Evolutionary conservation across 1,139 yeast genomes (phyloP).

Genomic region (Suhomyces panamericanus): DNA sequence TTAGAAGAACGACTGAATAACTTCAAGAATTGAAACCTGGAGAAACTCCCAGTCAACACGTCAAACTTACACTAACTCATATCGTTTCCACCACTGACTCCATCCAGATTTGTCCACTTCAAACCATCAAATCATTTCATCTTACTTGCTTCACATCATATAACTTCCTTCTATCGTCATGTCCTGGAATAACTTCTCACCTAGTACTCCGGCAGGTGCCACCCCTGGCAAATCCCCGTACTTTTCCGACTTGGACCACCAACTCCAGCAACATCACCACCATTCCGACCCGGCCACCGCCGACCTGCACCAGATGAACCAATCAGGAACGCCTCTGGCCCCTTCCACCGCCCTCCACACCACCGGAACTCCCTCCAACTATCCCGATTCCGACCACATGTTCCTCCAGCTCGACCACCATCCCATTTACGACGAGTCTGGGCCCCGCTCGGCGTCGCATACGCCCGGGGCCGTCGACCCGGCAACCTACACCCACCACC

Average conservation of each 20-base stretch:
- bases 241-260: constrained; percentile 13
- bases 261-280: constrained; percentile 9
- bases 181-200: constrained; percentile 22
- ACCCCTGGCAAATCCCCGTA: constrained; percentile 21
- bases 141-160: not conserved
- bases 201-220: constrained; percentile 16
- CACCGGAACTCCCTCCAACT: constrained; percentile 12
- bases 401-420: constrained; percentile 18
- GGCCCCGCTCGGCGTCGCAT: constrained; percentile 3
- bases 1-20: too few species aligned
- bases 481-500: constrained; percentile 13
- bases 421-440: constrained; percentile 15
- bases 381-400: constrained; percentile 18
- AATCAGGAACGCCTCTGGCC: constrained; percentile 1
- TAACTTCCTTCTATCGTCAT: constrained; percentile 4
- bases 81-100: too few species aligned
- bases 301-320: too few species aligned
- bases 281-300: not conserved
- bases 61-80: too few species aligned
- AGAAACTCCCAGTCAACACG: too few species aligned
- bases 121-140: too few species aligned
- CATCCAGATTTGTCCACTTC: too few species aligned
- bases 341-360: constrained; percentile 1
- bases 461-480: constrained; percentile 9
- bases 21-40: too few species aligned